A percentile compares a stretch with the other conserved stretches of the same genome.
phyloP scores from a whole-genome alignment of 1,284 basidiomycete species.

The Cutaneotrichosporon sp. region DNA sequence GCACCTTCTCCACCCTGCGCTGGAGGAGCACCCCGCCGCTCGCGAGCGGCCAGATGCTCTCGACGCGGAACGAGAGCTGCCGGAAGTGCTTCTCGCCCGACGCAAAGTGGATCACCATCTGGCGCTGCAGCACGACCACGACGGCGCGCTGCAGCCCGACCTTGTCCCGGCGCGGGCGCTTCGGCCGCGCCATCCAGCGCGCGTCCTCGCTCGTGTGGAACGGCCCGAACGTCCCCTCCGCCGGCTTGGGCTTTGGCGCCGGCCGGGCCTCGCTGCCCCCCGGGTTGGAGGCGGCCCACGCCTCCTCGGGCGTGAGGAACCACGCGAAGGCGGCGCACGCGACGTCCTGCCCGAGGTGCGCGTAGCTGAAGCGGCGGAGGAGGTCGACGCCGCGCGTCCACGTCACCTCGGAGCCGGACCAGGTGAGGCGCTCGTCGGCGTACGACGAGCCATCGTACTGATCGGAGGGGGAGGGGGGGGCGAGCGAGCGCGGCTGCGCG shows the following conservation, averaged over 20 bases:
- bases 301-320: slow-evolving; percentile 12
- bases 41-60: slow-evolving; percentile 70
- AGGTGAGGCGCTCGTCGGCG: slow-evolving; percentile 62
- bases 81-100: slow-evolving; percentile 76
- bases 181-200: slow-evolving; percentile 7
- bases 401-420: slow-evolving; percentile 69
- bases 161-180: background rate
- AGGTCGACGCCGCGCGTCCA: slow-evolving; percentile 71
- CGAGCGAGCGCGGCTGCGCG: slow-evolving; percentile 14
- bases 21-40: slow-evolving; percentile 60
- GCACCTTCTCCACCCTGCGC: slow-evolving; percentile 56
- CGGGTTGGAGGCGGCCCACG: background rate
- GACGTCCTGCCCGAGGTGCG: slow-evolving; percentile 67
- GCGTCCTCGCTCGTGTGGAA: slow-evolving; percentile 42
- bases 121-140: slow-evolving; percentile 74
- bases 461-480: background rate
- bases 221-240: slow-evolving; percentile 46
- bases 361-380: slow-evolving; percentile 71
- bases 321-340: slow-evolving; percentile 71
- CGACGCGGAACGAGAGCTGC: slow-evolving; percentile 77
- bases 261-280: background rate
- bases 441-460: slow-evolving; percentile 1
- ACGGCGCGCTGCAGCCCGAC: slow-evolving; percentile 58
- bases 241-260: background rate
- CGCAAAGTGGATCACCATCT: slow-evolving; percentile 70